phyloP scores from a whole-genome alignment of 225 moss, liverwort and hornwort species.

The Physcomitrellopsis africana region DNA sequence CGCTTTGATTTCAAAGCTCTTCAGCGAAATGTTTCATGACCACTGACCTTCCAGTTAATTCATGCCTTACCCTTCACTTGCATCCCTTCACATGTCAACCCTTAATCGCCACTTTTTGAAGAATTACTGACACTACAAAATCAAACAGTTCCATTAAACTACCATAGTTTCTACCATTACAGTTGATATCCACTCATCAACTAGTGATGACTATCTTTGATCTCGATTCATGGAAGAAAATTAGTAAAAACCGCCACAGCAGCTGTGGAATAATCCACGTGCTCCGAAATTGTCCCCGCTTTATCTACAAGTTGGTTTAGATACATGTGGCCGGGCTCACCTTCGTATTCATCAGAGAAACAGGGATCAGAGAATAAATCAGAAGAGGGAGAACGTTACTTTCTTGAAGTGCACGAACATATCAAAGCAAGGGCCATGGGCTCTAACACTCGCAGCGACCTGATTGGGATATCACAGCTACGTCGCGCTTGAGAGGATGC shows the following conservation, averaged over 20 bases:
- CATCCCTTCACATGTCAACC: conserved; percentile 18
- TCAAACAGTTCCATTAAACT: not conserved
- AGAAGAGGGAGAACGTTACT: not conserved
- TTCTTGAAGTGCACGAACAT: conserved; percentile 3
- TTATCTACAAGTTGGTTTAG: not conserved
- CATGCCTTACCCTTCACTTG: not conserved
- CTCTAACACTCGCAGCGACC: conserved; percentile 7
- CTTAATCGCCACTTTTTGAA: not conserved
- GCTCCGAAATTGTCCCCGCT: conserved; percentile 13
- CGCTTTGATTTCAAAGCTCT: conserved; percentile 23
- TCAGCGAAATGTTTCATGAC: conserved; percentile 12
- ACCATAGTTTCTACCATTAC: not conserved
- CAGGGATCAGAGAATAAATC: conserved; percentile 10
- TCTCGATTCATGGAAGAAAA: not conserved
- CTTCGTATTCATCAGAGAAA: not conserved
- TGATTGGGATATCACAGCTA: not conserved
- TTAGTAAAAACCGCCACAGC: not conserved
- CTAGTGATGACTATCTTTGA: not conserved
- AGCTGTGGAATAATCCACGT: not conserved
- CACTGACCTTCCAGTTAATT: conserved; percentile 1
- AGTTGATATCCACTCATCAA: not conserved
- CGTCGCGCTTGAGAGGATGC: not conserved
- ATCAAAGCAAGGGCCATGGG: conserved; percentile 7
- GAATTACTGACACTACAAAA: not conserved
- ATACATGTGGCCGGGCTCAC: not conserved